Evolutionary conservation across 768 basidiomycete species (phyloP).

Genomic region (Agrocybe chaxingu): DNA sequence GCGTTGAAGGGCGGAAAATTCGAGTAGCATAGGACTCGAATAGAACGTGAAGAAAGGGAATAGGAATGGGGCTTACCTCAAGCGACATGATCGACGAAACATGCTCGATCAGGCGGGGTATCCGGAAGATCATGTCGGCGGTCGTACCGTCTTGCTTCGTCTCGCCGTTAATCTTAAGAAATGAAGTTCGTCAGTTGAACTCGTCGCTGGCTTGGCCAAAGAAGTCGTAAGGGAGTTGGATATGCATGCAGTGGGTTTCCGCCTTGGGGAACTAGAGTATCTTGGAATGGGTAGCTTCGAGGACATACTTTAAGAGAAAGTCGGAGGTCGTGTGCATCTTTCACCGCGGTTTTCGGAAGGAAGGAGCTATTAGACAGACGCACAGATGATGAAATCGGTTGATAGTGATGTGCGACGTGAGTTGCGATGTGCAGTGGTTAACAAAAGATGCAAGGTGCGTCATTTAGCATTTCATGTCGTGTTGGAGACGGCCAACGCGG

Average conservation of each 20-base stretch:
- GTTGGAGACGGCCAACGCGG: neutral
- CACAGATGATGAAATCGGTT: neutral
- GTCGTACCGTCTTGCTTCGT: slow-evolving; percentile 86
- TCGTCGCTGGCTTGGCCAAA: no score
- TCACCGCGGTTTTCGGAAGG: slow-evolving; percentile 69
- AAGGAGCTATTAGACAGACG: slow-evolving; percentile 49
- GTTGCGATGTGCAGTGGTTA: no score
- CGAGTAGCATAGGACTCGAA: neutral
- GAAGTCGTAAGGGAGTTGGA: no score
- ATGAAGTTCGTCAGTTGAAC: neutral
- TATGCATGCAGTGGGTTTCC: no score
- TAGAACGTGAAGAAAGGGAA: neutral
- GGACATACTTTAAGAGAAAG: slow-evolving; percentile 67
- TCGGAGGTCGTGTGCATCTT: slow-evolving; percentile 72
- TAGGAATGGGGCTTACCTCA: slow-evolving; percentile 53
- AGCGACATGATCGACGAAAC: slow-evolving; percentile 95
- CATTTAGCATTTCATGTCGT: neutral
- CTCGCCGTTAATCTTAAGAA: slow-evolving; percentile 71
- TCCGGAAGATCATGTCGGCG: slow-evolving; percentile 87
- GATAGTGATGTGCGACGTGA: neutral
- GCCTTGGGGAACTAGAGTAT: neutral
- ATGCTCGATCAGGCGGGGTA: slow-evolving; percentile 85
- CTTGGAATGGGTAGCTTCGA: neutral
- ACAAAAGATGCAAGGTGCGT: neutral
- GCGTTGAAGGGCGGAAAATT: neutral